Percentiles rank a stretch among this genome's conserved stretches.
Evolutionary conservation across 768 basidiomycete species (phyloP).

Genomic region (Gloeopeniophorella convolvens): DNA sequence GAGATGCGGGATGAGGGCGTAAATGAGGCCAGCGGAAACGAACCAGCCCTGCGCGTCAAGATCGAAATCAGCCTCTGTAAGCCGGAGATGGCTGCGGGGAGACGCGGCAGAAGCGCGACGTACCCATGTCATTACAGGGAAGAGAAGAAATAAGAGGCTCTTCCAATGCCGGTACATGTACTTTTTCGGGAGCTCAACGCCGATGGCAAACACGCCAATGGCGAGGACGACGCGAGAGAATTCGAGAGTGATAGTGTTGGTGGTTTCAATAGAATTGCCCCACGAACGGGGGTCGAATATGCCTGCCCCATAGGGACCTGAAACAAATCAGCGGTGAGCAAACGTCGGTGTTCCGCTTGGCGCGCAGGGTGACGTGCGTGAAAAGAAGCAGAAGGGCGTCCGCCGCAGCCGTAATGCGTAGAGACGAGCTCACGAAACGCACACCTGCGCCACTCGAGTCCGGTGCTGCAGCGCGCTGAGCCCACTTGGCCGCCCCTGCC

Average conservation of each 20-base stretch:
- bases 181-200: slow-evolving; percentile 93
- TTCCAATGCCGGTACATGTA: slow-evolving; percentile 94
- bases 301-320: slow-evolving; percentile 76
- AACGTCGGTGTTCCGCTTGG: background rate
- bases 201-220: slow-evolving; percentile 95
- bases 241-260: slow-evolving; percentile 84
- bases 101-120: slow-evolving; percentile 25
- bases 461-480: background rate
- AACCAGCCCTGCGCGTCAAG: slow-evolving; percentile 99
- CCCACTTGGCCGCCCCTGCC: background rate
- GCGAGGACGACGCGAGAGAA: slow-evolving; percentile 89
- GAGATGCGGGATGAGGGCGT: slow-evolving; percentile 82
- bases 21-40: slow-evolving; percentile 86
- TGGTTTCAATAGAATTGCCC: slow-evolving; percentile 44
- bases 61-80: slow-evolving; percentile 5
- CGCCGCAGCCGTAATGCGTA: background rate
- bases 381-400: background rate
- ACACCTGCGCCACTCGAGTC: background rate
- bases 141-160: slow-evolving; percentile 77
- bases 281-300: slow-evolving; percentile 80
- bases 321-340: background rate
- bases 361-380: background rate
- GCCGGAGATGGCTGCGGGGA: background rate
- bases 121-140: slow-evolving; percentile 81
- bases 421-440: background rate